These are phyloP conservation scores for Boletus sp. DNA, from an alignment of 1,284 basidiomycete species.

Conservation along the genomic window DNA sequence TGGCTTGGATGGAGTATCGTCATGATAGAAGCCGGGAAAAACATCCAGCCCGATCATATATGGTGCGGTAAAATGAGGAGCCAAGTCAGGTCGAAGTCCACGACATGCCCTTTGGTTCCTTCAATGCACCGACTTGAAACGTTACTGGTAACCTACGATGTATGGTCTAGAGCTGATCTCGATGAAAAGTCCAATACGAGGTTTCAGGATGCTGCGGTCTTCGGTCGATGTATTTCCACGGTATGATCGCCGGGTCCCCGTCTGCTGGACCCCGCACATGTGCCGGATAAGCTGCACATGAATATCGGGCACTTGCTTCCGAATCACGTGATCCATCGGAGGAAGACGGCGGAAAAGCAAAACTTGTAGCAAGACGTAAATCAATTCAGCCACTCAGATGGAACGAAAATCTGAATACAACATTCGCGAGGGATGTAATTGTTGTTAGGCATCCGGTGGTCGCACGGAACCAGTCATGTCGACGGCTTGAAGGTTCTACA, in stretches of 20 bases:
- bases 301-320: not conserved
- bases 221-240: conserved; percentile 2
- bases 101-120: not conserved
- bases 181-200: not conserved
- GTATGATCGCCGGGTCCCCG: not conserved
- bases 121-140: not conserved
- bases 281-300: not conserved
- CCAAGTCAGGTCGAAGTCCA: not conserved
- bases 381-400: not conserved
- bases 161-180: too few relatives aligned
- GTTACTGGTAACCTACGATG: too few relatives aligned
- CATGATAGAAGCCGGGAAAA: conserved; percentile 4
- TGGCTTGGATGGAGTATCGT: not conserved
- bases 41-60: not conserved
- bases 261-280: not conserved
- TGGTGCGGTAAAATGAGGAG: not conserved
- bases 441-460: not conserved
- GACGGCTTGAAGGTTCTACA: too few relatives aligned
- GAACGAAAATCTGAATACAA: not conserved
- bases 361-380: not conserved
- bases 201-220: not conserved
- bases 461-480: too few relatives aligned
- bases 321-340: not conserved
- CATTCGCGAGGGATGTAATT: not conserved
- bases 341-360: not conserved